phyloP scores from a whole-genome alignment of 164 flowering plant species.

The Cinnamomum micranthum region DNA sequence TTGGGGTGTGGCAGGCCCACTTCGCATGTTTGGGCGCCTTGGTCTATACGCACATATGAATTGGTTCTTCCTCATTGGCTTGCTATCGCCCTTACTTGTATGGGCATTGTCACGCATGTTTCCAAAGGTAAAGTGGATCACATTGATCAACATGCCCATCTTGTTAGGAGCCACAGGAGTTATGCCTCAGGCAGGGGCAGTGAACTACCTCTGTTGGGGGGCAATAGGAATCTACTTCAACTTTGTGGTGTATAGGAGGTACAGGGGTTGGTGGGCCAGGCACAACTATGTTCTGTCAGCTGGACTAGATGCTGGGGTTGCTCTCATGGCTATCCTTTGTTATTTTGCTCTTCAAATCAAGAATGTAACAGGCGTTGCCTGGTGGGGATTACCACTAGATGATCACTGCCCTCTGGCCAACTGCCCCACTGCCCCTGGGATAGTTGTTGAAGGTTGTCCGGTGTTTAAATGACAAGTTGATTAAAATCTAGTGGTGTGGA shows the following conservation, averaged over 20 bases:
- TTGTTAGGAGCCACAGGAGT: constrained; percentile 29
- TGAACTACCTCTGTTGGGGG: constrained; percentile 49
- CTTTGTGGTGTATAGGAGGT: constrained; percentile 36
- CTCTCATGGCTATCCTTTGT: constrained; percentile 44
- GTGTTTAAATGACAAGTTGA: not conserved
- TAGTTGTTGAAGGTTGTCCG: constrained; percentile 10
- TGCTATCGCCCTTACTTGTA: constrained; percentile 42
- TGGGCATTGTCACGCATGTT: constrained; percentile 37
- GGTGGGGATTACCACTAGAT: constrained; percentile 52
- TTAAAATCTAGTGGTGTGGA: too few species aligned
- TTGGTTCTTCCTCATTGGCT: constrained; percentile 42
- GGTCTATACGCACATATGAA: constrained; percentile 35
- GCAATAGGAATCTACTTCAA: constrained; percentile 53
- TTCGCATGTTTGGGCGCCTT: constrained; percentile 35
- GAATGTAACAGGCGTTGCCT: constrained; percentile 30
- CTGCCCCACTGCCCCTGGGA: constrained; percentile 65
- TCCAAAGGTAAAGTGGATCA: constrained; percentile 57
- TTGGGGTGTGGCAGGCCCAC: constrained; percentile 52
- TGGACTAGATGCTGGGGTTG: constrained; percentile 74
- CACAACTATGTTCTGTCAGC: constrained; percentile 62
- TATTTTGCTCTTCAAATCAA: constrained; percentile 40
- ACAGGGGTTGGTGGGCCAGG: constrained; percentile 76
- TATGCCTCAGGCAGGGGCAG: constrained; percentile 57
- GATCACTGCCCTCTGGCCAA: constrained; percentile 59
- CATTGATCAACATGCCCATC: constrained; percentile 55